Conservation (phyloP, 805 yeast species). For the Metschnikowia rubicola region DNA sequence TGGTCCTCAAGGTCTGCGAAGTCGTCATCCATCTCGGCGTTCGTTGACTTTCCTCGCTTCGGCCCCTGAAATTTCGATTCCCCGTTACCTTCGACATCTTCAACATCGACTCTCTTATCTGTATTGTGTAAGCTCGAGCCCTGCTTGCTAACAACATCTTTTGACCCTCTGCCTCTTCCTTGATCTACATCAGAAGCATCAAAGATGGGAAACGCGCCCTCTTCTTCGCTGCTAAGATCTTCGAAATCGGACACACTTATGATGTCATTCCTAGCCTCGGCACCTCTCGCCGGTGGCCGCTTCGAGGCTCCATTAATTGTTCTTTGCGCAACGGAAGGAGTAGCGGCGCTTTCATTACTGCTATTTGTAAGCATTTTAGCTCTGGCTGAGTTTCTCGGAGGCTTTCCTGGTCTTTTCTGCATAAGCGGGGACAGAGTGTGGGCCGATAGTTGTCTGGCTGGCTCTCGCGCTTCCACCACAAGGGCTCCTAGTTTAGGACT, state of each 20-base stretch:
- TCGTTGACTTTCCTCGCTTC: not conserved
- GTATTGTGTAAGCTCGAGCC: no score
- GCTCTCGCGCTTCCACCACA: not conserved
- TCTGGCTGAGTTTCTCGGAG: not conserved
- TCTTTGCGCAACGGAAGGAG: no score
- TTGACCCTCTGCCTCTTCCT: no score
- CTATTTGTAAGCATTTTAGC: not conserved
- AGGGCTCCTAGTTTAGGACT: not conserved
- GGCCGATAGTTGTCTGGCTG: not conserved
- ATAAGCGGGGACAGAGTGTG: constrained; percentile 8
- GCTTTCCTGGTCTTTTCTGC: not conserved
- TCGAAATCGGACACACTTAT: constrained; percentile 40
- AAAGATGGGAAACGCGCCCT: constrained; percentile 3
- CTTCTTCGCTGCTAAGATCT: constrained; percentile 23
- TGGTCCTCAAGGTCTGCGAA: constrained; percentile 43
- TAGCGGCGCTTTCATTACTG: no score
- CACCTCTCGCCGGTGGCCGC: constrained; percentile 16
- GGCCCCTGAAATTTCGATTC: not conserved
- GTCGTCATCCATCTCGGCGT: constrained; percentile 34
- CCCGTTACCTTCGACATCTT: not conserved
- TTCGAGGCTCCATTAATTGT: constrained; percentile 12
- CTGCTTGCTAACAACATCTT: no score
- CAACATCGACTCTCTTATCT: no score
- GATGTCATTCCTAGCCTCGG: constrained; percentile 14
- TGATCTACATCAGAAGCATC: not conserved